These are phyloP conservation scores for Brassica napus DNA, from an alignment of 345 rosid genomes.

Conservation along the genomic window Da-Ae NC_063443.1:15975501-15976000, in stretches of 20 bases:
- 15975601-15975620: conserved; percentile 21
- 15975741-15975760: background rate
- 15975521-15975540: conserved; percentile 76
- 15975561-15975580: conserved; percentile 98
- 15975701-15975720: conserved; percentile 97
- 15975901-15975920: conserved; percentile 5
- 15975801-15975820: conserved; percentile 99
- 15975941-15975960: conserved; percentile 12
- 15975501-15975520: conserved; percentile 63
- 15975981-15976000: conserved; percentile 95
- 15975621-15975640: conserved; percentile 13
- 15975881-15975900: conserved; percentile 9
- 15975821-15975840: conserved; percentile 90
- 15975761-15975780: conserved; percentile 4
- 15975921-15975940: background rate
- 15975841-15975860: conserved; percentile 71
- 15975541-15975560: conserved; percentile 77
- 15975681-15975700: conserved; percentile 71
- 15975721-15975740: conserved; percentile 40
- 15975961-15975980: conserved; percentile 87
- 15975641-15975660: conserved; percentile 54
- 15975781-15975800: conserved; percentile 81
- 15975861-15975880: conserved; percentile 95
- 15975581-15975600: conserved; percentile 35
- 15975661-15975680: conserved; percentile 82